A percentile compares a stretch with the other conserved stretches of the same genome.
phyloP scores from a whole-genome alignment of 2,329 filamentous ascomycete genomes.

The Elsinoe batatas region DNA sequence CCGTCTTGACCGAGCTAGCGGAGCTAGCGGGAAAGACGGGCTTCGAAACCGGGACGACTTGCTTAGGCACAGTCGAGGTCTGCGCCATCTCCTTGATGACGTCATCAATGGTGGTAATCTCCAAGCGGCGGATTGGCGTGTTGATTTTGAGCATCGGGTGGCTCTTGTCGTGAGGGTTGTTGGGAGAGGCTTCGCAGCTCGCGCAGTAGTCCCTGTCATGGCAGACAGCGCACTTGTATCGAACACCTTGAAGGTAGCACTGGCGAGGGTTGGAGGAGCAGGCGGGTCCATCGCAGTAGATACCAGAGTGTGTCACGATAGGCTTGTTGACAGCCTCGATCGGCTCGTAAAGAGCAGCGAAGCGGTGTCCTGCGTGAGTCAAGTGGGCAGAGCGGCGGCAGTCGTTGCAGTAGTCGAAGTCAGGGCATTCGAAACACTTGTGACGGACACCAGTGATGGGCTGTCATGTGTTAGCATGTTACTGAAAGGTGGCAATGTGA shows the following conservation, averaged over 20 bases:
- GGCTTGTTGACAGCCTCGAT: slow-evolving; percentile 38
- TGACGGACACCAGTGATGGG: slow-evolving; percentile 80
- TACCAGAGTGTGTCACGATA: slow-evolving; percentile 61
- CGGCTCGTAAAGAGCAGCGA: slow-evolving; percentile 76
- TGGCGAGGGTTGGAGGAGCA: slow-evolving; percentile 53
- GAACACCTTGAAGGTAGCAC: slow-evolving; percentile 65
- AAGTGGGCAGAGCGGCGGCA: slow-evolving; percentile 60
- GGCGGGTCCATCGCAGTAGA: slow-evolving; percentile 89
- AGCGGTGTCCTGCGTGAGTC: slow-evolving; percentile 75
- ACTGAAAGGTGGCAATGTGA: background rate
- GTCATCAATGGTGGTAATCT: slow-evolving; percentile 74
- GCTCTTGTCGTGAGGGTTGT: slow-evolving; percentile 82
- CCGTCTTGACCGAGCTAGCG: slow-evolving; percentile 58
- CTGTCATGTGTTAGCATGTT: slow-evolving; percentile 29
- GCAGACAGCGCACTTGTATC: slow-evolving; percentile 97
- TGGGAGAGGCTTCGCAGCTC: slow-evolving; percentile 79
- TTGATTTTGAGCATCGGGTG: slow-evolving; percentile 96
- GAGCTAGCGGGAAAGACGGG: slow-evolving; percentile 31
- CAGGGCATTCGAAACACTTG: slow-evolving; percentile 94
- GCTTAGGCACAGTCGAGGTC: slow-evolving; percentile 18
- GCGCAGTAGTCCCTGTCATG: slow-evolving; percentile 92
- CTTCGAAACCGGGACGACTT: background rate
- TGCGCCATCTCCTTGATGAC: slow-evolving; percentile 51
- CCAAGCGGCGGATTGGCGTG: slow-evolving; percentile 80
- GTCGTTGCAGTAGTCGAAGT: slow-evolving; percentile 86